Evolutionary conservation across 345 rosid species (phyloP).

Genomic region (Gossypium ekmanianum): DNA sequence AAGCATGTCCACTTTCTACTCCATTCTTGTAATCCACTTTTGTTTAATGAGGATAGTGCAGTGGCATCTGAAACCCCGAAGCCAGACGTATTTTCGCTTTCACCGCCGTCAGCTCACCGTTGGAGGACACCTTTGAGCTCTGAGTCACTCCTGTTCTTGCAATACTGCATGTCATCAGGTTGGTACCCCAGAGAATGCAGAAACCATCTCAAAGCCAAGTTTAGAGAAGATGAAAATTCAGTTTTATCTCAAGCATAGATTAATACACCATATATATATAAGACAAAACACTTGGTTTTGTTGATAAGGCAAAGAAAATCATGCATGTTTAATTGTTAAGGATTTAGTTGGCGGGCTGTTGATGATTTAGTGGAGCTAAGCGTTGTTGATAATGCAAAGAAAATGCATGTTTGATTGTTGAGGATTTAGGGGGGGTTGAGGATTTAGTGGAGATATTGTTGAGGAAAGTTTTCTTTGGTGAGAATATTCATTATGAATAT

Average conservation of each 20-base stretch:
- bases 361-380: too few relatives aligned
- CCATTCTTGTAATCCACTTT: slow-evolving; percentile 40
- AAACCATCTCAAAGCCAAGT: slow-evolving; percentile 33
- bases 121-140: slow-evolving; percentile 1
- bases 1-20: slow-evolving; percentile 62
- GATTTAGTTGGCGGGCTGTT: too few relatives aligned
- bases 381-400: too few relatives aligned
- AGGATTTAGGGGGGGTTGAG: too few relatives aligned
- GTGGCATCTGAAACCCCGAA: neutral
- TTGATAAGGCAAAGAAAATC: too few relatives aligned
- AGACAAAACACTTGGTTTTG: neutral
- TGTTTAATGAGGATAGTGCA: slow-evolving; percentile 1
- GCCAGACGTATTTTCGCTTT: neutral
- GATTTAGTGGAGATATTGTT: too few relatives aligned
- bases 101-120: neutral
- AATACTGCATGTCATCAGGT: neutral
- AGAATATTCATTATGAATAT: too few relatives aligned
- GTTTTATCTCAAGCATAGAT: neutral
- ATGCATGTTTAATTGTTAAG: too few relatives aligned
- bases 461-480: neutral
- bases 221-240: neutral
- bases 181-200: slow-evolving; percentile 44
- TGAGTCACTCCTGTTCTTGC: slow-evolving; percentile 3
- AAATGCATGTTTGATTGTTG: too few relatives aligned
- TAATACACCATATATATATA: neutral